Conservation (phyloP, 2,329 filamentous ascomycete species). For the Talaromyces sp. region DNA sequence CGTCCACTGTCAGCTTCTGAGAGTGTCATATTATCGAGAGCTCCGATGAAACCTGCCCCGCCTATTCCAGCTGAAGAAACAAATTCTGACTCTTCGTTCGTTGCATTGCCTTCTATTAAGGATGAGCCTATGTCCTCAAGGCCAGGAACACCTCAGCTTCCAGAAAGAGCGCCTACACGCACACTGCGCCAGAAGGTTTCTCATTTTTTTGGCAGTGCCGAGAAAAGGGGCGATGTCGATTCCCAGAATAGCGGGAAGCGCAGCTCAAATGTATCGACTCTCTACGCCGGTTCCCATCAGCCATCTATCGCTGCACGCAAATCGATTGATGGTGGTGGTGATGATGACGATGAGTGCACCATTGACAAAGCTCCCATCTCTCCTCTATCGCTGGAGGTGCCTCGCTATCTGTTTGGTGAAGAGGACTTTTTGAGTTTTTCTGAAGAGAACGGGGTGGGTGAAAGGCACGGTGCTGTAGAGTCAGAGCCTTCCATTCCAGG, state of each 20-base stretch:
- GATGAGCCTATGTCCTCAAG: neutral
- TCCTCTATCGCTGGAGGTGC: neutral
- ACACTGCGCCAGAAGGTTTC: constrained; percentile 10
- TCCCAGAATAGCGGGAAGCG: neutral
- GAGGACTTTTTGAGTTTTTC: neutral
- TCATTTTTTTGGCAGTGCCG: constrained; percentile 4
- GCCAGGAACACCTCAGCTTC: neutral
- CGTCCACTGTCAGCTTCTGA: constrained; percentile 11
- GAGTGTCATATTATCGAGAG: constrained; percentile 7
- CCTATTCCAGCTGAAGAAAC: neutral
- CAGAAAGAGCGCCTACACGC: neutral
- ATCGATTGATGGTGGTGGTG: neutral
- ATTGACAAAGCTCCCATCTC: neutral
- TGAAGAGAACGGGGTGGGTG: neutral
- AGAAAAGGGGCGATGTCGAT: neutral
- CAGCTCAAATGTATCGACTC: neutral
- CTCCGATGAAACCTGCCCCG: neutral
- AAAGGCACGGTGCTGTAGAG: neutral
- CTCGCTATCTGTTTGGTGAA: neutral
- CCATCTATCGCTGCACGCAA: neutral
- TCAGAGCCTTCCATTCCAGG: neutral
- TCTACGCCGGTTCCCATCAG: neutral
- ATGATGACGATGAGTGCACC: neutral
- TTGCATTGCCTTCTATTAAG: constrained; percentile 5
- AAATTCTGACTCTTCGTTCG: neutral